A percentile compares a stretch with the other conserved stretches of the same genome.
Conservation (phyloP, 2,329 filamentous ascomycete species). For the Scedosporium apiospermum region DNA sequence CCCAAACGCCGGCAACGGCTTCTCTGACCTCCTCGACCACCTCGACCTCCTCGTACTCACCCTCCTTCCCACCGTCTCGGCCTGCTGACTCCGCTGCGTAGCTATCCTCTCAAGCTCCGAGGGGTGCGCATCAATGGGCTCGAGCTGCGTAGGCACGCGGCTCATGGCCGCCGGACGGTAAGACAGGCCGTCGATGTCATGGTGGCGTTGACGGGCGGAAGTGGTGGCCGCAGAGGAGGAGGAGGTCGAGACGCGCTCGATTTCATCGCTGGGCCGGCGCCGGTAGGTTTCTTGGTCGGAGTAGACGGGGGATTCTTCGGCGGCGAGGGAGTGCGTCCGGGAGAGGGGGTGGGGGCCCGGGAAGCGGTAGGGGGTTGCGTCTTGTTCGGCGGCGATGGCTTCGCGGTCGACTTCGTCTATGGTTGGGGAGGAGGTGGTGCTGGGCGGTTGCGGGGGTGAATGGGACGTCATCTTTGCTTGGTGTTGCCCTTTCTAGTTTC, state of each 20-base stretch:
- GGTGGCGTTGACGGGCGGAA: constrained; percentile 28
- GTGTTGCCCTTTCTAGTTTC: background rate
- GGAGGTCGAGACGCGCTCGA: constrained; percentile 49
- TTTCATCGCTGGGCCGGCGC: constrained; percentile 38
- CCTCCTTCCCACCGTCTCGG: constrained; percentile 56
- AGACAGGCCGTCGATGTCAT: constrained; percentile 13
- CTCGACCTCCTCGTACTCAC: constrained; percentile 18
- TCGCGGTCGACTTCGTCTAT: constrained; percentile 43
- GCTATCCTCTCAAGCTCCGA: constrained; percentile 64
- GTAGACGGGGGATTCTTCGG: constrained; percentile 3
- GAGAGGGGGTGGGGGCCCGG: constrained; percentile 11
- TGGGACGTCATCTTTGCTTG: background rate
- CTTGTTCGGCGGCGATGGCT: constrained; percentile 1
- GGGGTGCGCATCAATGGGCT: constrained; percentile 55
- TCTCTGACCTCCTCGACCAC: constrained; percentile 37
- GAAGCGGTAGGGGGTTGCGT: constrained; percentile 16
- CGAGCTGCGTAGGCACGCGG: constrained; percentile 53
- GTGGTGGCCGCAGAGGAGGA: constrained; percentile 42
- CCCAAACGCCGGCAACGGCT: constrained; percentile 59
- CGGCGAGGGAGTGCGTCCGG: background rate
- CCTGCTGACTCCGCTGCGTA: constrained; percentile 62
- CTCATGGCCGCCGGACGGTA: constrained; percentile 40
- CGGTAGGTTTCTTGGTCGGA: constrained; percentile 15
- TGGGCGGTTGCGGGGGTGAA: background rate
- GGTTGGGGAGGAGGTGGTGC: background rate